phyloP scores from a whole-genome alignment of 1,284 basidiomycete species.

The Rhodotorula sp. region DNA sequence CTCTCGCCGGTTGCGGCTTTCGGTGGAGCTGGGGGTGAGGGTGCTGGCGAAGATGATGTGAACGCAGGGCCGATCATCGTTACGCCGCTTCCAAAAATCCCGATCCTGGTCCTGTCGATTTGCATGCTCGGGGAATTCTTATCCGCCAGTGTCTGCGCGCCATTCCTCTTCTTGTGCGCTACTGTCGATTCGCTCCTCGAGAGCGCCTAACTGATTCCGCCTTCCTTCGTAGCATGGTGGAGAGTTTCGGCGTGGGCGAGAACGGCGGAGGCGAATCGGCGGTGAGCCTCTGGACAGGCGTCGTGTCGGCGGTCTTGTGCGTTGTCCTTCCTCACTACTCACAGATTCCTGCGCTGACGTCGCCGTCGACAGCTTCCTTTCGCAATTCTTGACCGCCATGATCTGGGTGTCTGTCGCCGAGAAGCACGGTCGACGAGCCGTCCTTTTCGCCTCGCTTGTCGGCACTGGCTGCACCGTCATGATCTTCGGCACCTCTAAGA shows the following conservation, averaged over 20 bases:
- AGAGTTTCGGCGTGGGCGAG: constrained; percentile 64
- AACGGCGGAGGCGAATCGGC: constrained; percentile 63
- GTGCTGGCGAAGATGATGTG: not conserved
- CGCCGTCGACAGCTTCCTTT: constrained; percentile 52
- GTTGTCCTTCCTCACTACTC: not conserved
- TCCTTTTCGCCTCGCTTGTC: constrained; percentile 78
- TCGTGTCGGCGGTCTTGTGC: constrained; percentile 53
- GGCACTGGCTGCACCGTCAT: constrained; percentile 75
- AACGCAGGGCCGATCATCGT: constrained; percentile 29
- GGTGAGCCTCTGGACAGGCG: constrained; percentile 79
- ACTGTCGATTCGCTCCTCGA: not conserved
- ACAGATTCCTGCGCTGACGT: too few relatives aligned
- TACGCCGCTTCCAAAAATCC: constrained; percentile 79
- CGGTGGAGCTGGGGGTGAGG: not conserved
- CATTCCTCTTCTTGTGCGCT: constrained; percentile 40
- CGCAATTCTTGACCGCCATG: constrained; percentile 85
- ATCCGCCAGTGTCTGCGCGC: constrained; percentile 80
- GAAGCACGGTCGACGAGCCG: constrained; percentile 79
- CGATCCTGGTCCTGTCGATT: constrained; percentile 86
- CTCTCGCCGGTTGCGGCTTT: not conserved
- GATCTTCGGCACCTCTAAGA: constrained; percentile 70
- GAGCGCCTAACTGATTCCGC: constrained; percentile 50
- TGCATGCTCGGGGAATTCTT: constrained; percentile 91
- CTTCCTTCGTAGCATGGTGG: constrained; percentile 88
- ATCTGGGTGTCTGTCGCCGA: constrained; percentile 91